A percentile compares a stretch with the other conserved stretches of the same genome.
Evolutionary conservation across 768 basidiomycete species (phyloP).

Genomic region (Phlebiopsis flavidoalba): DNA sequence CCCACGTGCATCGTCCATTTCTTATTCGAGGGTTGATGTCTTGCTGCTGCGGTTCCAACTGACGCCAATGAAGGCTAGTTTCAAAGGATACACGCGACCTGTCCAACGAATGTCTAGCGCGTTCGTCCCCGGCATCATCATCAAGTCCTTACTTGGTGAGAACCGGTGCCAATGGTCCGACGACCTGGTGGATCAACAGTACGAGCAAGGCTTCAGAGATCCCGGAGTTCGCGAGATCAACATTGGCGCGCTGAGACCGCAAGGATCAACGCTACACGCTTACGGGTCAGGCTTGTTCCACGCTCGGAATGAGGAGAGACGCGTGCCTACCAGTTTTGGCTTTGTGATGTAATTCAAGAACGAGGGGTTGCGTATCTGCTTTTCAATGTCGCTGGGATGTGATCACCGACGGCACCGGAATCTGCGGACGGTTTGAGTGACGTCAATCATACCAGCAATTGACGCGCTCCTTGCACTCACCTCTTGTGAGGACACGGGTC

Average conservation of each 20-base stretch:
- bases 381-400: constrained; percentile 97
- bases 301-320: background rate
- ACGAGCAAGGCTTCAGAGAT: constrained; percentile 92
- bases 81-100: constrained; percentile 95
- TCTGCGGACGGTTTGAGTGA: constrained; percentile 39
- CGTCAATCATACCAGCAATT: background rate
- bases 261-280: constrained; percentile 77
- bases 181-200: constrained; percentile 94
- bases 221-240: constrained; percentile 99
- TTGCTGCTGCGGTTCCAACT: constrained; percentile 95
- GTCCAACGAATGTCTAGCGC: constrained; percentile 92
- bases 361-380: constrained; percentile 91
- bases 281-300: background rate
- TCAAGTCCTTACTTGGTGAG: constrained; percentile 96
- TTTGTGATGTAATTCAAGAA: constrained; percentile 96
- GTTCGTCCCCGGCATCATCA: constrained; percentile 99
- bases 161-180: constrained; percentile 92
- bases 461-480: constrained; percentile 33
- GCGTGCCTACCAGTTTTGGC: constrained; percentile 76
- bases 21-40: constrained; percentile 90
- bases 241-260: constrained; percentile 97
- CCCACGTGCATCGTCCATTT: constrained; percentile 81
- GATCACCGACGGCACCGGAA: constrained; percentile 94
- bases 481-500: constrained; percentile 97
- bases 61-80: constrained; percentile 96